Evolutionary conservation across 2,329 filamentous ascomycete species (phyloP).

Genomic region (Diaporthe citriasiana): DNA sequence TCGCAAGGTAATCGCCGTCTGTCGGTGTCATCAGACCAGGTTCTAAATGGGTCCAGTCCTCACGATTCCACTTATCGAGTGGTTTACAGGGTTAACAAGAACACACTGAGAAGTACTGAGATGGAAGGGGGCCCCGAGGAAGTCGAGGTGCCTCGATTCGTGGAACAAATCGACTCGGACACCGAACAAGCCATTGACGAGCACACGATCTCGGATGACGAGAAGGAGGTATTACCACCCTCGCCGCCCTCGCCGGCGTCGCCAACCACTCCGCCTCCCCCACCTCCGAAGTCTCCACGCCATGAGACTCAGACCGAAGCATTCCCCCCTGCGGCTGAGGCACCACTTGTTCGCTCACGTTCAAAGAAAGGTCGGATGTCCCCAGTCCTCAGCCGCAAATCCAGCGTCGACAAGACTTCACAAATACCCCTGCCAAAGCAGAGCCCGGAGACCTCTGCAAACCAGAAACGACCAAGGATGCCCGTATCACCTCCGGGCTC

Average conservation of each 20-base stretch:
- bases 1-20: slow-evolving; percentile 43
- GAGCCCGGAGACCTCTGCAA: slow-evolving; percentile 56
- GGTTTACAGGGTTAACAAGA: slow-evolving; percentile 71
- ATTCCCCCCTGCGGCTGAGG: background rate
- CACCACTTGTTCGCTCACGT: background rate
- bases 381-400: slow-evolving; percentile 28
- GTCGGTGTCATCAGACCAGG: slow-evolving; percentile 42
- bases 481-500: slow-evolving; percentile 49
- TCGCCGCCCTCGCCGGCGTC: slow-evolving; percentile 41
- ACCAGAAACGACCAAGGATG: slow-evolving; percentile 62
- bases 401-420: slow-evolving; percentile 38
- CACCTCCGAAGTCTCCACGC: slow-evolving; percentile 45
- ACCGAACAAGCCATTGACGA: slow-evolving; percentile 49
- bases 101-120: slow-evolving; percentile 59
- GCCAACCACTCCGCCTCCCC: slow-evolving; percentile 42
- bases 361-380: slow-evolving; percentile 4
- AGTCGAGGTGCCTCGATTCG: slow-evolving; percentile 37
- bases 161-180: slow-evolving; percentile 48
- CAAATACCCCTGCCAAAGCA: slow-evolving; percentile 46
- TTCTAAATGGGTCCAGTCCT: slow-evolving; percentile 37
- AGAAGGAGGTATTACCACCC: slow-evolving; percentile 43
- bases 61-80: slow-evolving; percentile 62
- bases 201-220: slow-evolving; percentile 44
- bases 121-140: slow-evolving; percentile 48
- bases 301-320: background rate